These are phyloP conservation scores for Nepenthes gracilis DNA, from an alignment of 148 eudicot genomes.

Conservation along the genomic window DNA sequence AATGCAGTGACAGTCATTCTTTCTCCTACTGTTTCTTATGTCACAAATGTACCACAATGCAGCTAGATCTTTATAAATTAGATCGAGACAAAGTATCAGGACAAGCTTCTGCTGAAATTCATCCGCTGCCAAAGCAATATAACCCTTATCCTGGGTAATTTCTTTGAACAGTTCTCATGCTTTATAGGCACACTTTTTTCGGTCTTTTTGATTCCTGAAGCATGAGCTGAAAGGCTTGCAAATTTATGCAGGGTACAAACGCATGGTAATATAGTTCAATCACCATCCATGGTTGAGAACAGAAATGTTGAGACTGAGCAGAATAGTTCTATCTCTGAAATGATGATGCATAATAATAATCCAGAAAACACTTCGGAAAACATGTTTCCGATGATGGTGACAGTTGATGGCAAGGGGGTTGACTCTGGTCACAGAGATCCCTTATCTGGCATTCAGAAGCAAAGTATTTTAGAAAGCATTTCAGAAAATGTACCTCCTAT, in stretches of 20 bases:
- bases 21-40: slow-evolving; percentile 3
- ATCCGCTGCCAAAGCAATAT: slow-evolving; percentile 28
- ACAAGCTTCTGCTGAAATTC: slow-evolving; percentile 72
- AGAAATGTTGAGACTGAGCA: slow-evolving; percentile 6
- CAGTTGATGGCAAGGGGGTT: slow-evolving; percentile 8
- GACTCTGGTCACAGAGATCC: slow-evolving; percentile 3
- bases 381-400: slow-evolving; percentile 10
- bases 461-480: slow-evolving; percentile 3
- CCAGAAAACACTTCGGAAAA: slow-evolving; percentile 9
- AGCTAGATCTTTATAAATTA: slow-evolving; percentile 67
- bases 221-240: slow-evolving; percentile 5
- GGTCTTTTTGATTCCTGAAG: slow-evolving; percentile 1
- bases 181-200: slow-evolving; percentile 10
- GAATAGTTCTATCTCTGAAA: slow-evolving; percentile 2
- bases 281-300: slow-evolving; percentile 3
- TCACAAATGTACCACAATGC: slow-evolving; percentile 15
- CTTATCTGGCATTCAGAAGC: slow-evolving; percentile 4
- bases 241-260: slow-evolving; percentile 35
- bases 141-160: slow-evolving; percentile 23
- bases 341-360: slow-evolving; percentile 1
- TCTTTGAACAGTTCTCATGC: background rate
- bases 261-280: slow-evolving; percentile 18
- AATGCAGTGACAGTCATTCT: background rate
- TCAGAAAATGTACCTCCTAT: slow-evolving; percentile 8
- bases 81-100: slow-evolving; percentile 85